Evolutionary conservation across 495 filamentous ascomycete species (phyloP), one percentile per base, ranked within the genome.

Genomic region (Hyaloscypha hepaticicola): DNA sequence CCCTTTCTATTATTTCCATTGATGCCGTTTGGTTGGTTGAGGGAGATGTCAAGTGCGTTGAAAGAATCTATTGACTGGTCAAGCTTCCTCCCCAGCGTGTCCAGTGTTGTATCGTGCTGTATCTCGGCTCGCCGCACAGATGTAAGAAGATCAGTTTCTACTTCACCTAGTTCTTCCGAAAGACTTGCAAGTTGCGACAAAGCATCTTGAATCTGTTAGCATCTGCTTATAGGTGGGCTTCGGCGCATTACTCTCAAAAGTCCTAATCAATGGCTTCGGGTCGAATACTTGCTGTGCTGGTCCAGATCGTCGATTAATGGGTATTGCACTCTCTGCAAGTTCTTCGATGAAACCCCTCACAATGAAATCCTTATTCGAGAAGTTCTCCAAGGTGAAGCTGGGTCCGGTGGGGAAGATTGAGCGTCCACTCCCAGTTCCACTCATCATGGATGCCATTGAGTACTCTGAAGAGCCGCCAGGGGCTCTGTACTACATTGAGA

Each of bases 321-420:
- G 88, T 34, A 90, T 81, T 33, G 93, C 89, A 58, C 79, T 89
- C 60, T 97, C 94, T 60, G 94, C 94, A 65, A 99, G 90, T 11
- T 88, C 80, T 72, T 99, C 96, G 66, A 99, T 87, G 70, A 99
- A 98, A 75, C 98, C 96, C 71, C 95, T 91, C 65, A 97, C 96
- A 66, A 98, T 96, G 77, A 97, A 99, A 78, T 97, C 95, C 71
- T 89, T 87, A 69, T 78, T 89, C 52, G 91, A 94, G 80, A 97
- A 96, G 75, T 91, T 90, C 24, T 96, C 91, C 67, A 96, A 82
- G 7, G 85, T 90, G 78, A 96, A 96, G 75, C 82, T 86, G 52
- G 90, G 90, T 24, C 89, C 90, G 72, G 85, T 83, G 52, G 88
- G 89, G 75, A 92, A 93, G 69, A 93, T 80, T 48, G 88, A 78